Base-by-base conservation (phyloP, 1,284 basidiomycete species). In the Anthracocystis walkeri region DNA sequence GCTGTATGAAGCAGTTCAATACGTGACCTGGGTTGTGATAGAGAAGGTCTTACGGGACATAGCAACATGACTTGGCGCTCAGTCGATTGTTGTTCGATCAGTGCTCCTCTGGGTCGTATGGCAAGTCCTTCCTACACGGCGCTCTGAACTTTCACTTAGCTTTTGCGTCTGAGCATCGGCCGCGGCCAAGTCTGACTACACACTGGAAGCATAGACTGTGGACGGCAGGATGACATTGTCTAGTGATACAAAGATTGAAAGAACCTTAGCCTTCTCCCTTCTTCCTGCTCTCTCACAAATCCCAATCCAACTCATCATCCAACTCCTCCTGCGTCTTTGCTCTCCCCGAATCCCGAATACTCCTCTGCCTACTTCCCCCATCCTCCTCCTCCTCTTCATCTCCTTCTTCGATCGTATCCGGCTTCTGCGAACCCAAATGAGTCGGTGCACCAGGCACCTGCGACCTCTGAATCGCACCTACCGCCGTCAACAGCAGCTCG, bases 251-350 rank as follows among this genome's bases (percentile, higher is more conserved):
- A 29, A 42, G 40, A 12, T 25, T n/a, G 41, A 12, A 33, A 10
- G 7, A 16, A 35, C 5, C 21, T 2, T 8, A n/a, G n/a, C n/a
- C 21, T 21, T n/a, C 10, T 21, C 16, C 16, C n/a, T n/a, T n/a
- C n/a, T n/a, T 21, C 21, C 7, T 6, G 7, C 31, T 5, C 31
- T 5, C 52, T 72, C 21, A 80, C 58, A 76, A 48, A 56, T 84
- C 83, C 83, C 83, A 84, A 54, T 84, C 83, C 7, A 84, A 63
- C 41, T 84, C 83, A 21, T 73, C 82, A 46, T 84, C 82, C 51
- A 79, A 64, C 20, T 84, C 81, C 45, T 81, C 75, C 57, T 83
- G 81, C 20, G 68, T 83, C 62, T 73, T 79, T 11, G 59, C 54
- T 7, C 65, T 54, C 18, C 55, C 56, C 27, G 63, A 66, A 25